These are phyloP conservation scores for Phytopythium boreale DNA, from an alignment of 352 stramenopile genomes.

Conservation along the genomic window DNA sequence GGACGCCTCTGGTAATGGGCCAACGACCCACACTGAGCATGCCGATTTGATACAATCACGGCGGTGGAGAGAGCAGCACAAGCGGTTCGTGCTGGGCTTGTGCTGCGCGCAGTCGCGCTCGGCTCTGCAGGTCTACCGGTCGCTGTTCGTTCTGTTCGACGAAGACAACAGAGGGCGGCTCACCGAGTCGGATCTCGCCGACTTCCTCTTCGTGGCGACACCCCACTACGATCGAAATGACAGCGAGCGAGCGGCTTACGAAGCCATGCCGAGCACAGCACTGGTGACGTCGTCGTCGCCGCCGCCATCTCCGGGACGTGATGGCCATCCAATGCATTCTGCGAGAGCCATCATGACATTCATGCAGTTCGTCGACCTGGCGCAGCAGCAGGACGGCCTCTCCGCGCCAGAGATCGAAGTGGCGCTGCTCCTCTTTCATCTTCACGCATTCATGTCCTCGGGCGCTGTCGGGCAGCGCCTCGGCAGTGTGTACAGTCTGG, in stretches of 20 bases:
- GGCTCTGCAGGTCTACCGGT: slow-evolving; percentile 27
- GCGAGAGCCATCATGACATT: slow-evolving; percentile 12
- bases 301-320: slow-evolving; percentile 6
- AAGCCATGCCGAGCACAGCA: slow-evolving; percentile 11
- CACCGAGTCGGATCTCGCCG: slow-evolving; percentile 14
- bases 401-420: slow-evolving; percentile 19
- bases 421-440: slow-evolving; percentile 20
- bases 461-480: background rate
- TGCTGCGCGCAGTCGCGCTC: slow-evolving; percentile 26
- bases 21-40: background rate
- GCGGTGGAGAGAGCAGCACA: slow-evolving; percentile 9
- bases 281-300: slow-evolving; percentile 11
- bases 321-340: background rate
- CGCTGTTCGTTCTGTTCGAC: slow-evolving; percentile 46
- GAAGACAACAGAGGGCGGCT: slow-evolving; percentile 24
- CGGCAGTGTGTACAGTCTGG: background rate
- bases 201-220: slow-evolving; percentile 17
- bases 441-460: background rate
- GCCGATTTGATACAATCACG: background rate
- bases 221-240: background rate
- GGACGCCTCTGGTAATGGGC: no score
- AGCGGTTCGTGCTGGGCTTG: slow-evolving; percentile 25
- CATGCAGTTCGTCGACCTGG: slow-evolving; percentile 21
- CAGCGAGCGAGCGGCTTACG: slow-evolving; percentile 16
- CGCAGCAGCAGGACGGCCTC: slow-evolving; percentile 12